Evolutionary conservation across 2,329 filamentous ascomycete genomes (phyloP).

Genomic region (Tolypocladium amazonense): DNA sequence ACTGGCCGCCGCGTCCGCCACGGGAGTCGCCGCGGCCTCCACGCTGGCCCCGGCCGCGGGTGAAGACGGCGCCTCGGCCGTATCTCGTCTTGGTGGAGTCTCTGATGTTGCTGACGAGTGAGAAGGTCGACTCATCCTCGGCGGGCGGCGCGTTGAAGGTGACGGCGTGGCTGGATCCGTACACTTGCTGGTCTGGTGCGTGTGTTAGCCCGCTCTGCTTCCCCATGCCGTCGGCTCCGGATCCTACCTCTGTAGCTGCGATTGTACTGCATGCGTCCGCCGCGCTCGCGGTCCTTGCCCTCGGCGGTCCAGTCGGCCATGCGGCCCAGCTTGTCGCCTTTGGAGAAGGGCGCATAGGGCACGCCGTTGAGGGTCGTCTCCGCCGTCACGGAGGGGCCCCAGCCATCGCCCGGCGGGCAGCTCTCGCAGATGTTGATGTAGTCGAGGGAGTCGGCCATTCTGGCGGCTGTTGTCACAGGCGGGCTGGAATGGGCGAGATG

Average conservation of each 20-base stretch:
- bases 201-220: neutral
- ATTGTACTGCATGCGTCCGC: constrained; percentile 81
- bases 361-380: constrained; percentile 91
- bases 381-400: constrained; percentile 74
- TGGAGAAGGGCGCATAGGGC: constrained; percentile 95
- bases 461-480: constrained; percentile 6
- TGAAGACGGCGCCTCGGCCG: constrained; percentile 81
- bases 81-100: constrained; percentile 80
- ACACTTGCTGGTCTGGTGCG: constrained; percentile 79
- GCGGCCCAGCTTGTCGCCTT: constrained; percentile 95
- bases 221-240: neutral
- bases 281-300: constrained; percentile 71
- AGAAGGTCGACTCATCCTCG: constrained; percentile 96
- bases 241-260: constrained; percentile 79
- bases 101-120: constrained; percentile 90
- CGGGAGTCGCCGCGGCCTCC: constrained; percentile 54
- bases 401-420: constrained; percentile 67
- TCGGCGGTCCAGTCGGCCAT: constrained; percentile 98
- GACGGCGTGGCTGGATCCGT: constrained; percentile 78
- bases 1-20: constrained; percentile 47
- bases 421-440: constrained; percentile 56
- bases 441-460: constrained; percentile 44
- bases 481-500: constrained; percentile 2
- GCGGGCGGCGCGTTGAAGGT: constrained; percentile 84
- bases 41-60: constrained; percentile 72